phyloP scores from a whole-genome alignment of 257 asterid genomes.

The Anisodus tanguticus region DNA sequence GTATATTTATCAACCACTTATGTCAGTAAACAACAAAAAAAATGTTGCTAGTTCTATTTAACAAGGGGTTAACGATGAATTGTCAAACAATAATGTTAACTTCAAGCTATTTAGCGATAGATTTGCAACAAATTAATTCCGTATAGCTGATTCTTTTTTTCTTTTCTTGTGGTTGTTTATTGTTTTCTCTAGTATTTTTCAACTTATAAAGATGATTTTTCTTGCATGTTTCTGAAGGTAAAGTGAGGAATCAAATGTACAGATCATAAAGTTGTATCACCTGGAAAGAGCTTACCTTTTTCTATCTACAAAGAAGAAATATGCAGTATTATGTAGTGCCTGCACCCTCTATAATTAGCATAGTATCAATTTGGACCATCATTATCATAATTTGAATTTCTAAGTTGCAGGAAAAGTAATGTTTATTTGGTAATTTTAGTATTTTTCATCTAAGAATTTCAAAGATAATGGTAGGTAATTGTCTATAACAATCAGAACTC shows the following conservation, averaged over 20 bases:
- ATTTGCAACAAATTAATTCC: not conserved
- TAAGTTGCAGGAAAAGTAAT: not conserved
- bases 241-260: not conserved
- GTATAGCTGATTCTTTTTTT: not conserved
- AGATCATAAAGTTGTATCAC: not conserved
- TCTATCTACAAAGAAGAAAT: not conserved
- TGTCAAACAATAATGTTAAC: not conserved
- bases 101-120: not conserved
- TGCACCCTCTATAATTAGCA: constrained; percentile 7
- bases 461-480: not conserved
- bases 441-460: not conserved
- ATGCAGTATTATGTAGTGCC: not conserved
- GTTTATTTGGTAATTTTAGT: not conserved
- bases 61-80: not conserved
- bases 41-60: not conserved
- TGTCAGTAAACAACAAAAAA: not conserved
- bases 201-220: not conserved
- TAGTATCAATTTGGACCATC: not conserved
- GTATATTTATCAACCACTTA: not conserved
- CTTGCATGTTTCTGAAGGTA: not conserved
- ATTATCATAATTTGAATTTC: not conserved
- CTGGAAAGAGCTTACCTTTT: not conserved
- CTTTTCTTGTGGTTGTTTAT: not conserved
- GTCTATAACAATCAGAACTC: not conserved
- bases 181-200: not conserved